Percentiles rank a stretch among this genome's conserved stretches.
phyloP scores from a whole-genome alignment of 495 filamentous ascomycete species.

The Penicillium manginii region DNA sequence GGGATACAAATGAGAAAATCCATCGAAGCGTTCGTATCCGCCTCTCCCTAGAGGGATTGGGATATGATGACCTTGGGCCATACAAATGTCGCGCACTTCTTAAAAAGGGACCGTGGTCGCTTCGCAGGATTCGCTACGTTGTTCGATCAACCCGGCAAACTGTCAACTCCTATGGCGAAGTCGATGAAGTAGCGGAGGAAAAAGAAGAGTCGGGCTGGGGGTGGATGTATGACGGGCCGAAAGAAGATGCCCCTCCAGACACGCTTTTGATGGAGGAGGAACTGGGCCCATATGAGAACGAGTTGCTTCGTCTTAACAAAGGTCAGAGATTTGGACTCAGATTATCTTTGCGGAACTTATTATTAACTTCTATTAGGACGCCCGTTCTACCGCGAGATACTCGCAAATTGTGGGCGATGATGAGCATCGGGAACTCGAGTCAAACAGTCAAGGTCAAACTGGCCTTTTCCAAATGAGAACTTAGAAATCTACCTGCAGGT shows the following conservation, averaged over 20 bases:
- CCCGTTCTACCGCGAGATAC: constrained; percentile 1
- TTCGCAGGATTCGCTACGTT: constrained; percentile 14
- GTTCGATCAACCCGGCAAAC: constrained; percentile 1
- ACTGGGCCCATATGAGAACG: constrained; percentile 53
- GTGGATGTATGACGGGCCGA: constrained; percentile 53
- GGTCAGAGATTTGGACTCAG: constrained; percentile 21
- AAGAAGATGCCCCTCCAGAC: constrained; percentile 36
- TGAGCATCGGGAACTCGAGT: not conserved
- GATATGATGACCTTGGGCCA: constrained; percentile 54
- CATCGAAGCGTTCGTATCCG: constrained; percentile 64
- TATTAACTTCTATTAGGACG: not conserved
- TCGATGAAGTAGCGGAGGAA: constrained; percentile 28
- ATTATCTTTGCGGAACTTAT: not conserved
- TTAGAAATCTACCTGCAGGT: too few relatives aligned
- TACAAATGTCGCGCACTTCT: constrained; percentile 58
- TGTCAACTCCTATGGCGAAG: constrained; percentile 9
- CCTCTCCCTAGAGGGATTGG: constrained; percentile 56
- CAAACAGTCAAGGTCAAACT: not conserved
- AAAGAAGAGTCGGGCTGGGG: constrained; percentile 44
- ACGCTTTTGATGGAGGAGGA: constrained; percentile 51
- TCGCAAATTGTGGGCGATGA: not conserved
- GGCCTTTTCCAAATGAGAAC: too few relatives aligned
- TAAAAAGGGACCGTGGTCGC: constrained; percentile 39
- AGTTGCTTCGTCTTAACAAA: constrained; percentile 45
- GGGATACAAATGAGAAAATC: constrained; percentile 66